Conservation (phyloP, 2,329 filamentous ascomycete species). For the Ceratocystis huliohia region DNA sequence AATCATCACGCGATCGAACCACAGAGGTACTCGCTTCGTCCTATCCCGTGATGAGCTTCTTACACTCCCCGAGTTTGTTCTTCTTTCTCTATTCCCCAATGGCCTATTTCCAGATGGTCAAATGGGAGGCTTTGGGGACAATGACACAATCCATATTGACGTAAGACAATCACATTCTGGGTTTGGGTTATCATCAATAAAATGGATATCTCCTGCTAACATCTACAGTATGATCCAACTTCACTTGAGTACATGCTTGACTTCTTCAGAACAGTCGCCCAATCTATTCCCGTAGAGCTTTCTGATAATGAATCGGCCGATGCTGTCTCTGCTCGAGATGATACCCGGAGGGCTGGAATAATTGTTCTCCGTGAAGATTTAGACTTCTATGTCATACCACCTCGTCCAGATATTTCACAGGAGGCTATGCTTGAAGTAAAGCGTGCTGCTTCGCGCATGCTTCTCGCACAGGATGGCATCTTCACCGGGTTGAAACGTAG, state of each 20-base stretch:
- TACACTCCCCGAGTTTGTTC: slow-evolving; percentile 90
- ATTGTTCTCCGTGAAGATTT: slow-evolving; percentile 93
- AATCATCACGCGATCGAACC: no score
- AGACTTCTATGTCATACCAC: slow-evolving; percentile 94
- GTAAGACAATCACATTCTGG: slow-evolving; percentile 46
- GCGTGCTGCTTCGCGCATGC: slow-evolving; percentile 72
- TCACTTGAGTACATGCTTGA: slow-evolving; percentile 98
- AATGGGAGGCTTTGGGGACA: slow-evolving; percentile 82
- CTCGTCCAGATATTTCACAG: slow-evolving; percentile 68
- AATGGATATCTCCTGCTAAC: background rate
- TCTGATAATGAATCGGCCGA: slow-evolving; percentile 43
- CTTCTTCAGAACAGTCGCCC: slow-evolving; percentile 90
- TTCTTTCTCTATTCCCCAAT: slow-evolving; percentile 95
- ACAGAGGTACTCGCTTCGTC: slow-evolving; percentile 81
- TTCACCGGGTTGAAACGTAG: slow-evolving; percentile 92
- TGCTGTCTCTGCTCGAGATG: slow-evolving; percentile 55
- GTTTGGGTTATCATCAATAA: background rate
- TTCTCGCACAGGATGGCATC: slow-evolving; percentile 83
- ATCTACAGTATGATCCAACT: slow-evolving; percentile 72
- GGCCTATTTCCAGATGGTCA: slow-evolving; percentile 95
- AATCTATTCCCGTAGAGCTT: slow-evolving; percentile 59
- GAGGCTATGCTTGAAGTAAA: slow-evolving; percentile 93
- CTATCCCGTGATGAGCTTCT: slow-evolving; percentile 89
- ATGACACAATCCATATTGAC: slow-evolving; percentile 92
- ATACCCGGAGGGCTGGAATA: slow-evolving; percentile 86